A percentile compares a stretch with the other conserved stretches of the same genome.
phyloP scores from a whole-genome alignment of 768 basidiomycete genomes.

The Xerocomellus dryophilus region DNA sequence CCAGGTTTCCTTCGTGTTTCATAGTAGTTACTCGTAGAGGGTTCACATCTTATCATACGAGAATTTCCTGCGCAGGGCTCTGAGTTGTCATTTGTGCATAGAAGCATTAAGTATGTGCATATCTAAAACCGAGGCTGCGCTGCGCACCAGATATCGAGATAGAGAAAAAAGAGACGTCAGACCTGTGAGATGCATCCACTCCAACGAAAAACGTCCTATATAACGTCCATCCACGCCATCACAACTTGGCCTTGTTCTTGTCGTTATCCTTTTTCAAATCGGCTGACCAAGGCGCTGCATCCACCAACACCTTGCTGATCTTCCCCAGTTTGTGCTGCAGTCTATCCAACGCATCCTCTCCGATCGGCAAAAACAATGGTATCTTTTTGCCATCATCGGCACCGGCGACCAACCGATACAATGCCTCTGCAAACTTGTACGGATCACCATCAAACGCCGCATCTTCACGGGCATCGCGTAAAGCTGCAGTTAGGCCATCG shows the following conservation, averaged over 20 bases:
- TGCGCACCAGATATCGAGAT: not conserved
- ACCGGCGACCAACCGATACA: not conserved
- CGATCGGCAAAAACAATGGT: slow-evolving; percentile 6
- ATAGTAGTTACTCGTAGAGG: too few species aligned
- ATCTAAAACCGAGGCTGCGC: too few species aligned
- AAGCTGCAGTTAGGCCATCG: not conserved
- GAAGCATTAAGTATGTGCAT: too few species aligned
- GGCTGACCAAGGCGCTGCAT: slow-evolving; percentile 5
- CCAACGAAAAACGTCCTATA: too few species aligned
- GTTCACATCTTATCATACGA: too few species aligned
- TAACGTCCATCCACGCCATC: not conserved
- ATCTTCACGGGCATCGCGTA: not conserved
- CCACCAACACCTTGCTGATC: not conserved
- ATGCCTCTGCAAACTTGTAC: slow-evolving; percentile 11
- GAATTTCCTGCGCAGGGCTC: too few species aligned
- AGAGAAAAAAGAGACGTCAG: too few species aligned
- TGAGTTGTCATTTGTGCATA: too few species aligned
- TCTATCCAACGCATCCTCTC: slow-evolving; percentile 7
- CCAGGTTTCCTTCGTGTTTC: too few species aligned
- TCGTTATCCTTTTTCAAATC: not conserved
- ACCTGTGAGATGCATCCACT: too few species aligned
- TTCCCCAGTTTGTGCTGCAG: not conserved
- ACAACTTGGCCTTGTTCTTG: not conserved
- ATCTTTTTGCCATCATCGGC: not conserved
- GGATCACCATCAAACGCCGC: slow-evolving; percentile 10